These are phyloP conservation scores for Jaltomata sinuosa DNA, from an alignment of 257 asterid genomes.

Conservation along the genomic window DNA sequence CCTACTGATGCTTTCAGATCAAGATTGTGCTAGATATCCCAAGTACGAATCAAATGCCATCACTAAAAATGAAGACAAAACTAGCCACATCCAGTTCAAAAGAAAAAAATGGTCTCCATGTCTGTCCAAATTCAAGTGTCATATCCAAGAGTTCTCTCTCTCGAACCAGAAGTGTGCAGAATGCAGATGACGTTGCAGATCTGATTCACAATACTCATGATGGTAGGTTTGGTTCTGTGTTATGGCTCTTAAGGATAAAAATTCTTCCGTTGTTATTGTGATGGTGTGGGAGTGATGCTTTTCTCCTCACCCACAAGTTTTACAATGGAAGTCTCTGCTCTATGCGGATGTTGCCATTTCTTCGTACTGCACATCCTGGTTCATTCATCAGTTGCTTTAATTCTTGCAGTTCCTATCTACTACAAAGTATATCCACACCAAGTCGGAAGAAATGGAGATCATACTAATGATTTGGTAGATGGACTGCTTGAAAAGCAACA, in stretches of 20 bases:
- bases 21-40: slow-evolving; percentile 21
- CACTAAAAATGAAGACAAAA: slow-evolving; percentile 74
- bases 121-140: slow-evolving; percentile 60
- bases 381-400: not conserved
- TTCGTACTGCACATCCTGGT: not conserved
- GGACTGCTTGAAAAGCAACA: slow-evolving; percentile 8
- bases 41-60: slow-evolving; percentile 70
- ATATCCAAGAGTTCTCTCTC: slow-evolving; percentile 71
- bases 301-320: not conserved
- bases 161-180: slow-evolving; percentile 34
- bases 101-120: slow-evolving; percentile 54
- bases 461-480: slow-evolving; percentile 6
- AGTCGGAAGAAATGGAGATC: slow-evolving; percentile 9
- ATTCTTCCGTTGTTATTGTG: not conserved
- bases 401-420: slow-evolving; percentile 19
- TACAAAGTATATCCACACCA: slow-evolving; percentile 5
- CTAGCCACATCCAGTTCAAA: slow-evolving; percentile 39
- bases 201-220: slow-evolving; percentile 30
- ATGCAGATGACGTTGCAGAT: slow-evolving; percentile 24
- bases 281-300: not conserved
- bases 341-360: not conserved
- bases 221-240: slow-evolving; percentile 30
- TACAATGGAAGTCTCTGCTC: not conserved
- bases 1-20: slow-evolving; percentile 28
- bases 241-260: not conserved